A percentile compares a stretch with the other conserved stretches of the same genome.
Conservation (phyloP, 139 green algal species). For the Yamagishiella unicocca region DNA sequence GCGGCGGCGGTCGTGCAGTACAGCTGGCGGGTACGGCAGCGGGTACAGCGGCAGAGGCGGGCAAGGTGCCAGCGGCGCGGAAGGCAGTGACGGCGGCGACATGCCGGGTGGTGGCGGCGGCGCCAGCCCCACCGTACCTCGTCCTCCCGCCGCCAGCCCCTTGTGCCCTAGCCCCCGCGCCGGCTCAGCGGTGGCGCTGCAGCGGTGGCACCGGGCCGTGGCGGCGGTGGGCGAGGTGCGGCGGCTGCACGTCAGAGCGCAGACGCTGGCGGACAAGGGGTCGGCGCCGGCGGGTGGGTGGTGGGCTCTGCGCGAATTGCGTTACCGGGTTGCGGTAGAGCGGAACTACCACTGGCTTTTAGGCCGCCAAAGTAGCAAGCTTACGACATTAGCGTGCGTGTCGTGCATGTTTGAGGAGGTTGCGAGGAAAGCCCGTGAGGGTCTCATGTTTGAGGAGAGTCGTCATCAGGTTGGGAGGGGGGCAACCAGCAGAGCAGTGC, state of each 20-base stretch:
- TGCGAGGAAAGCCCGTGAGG: too few relatives aligned
- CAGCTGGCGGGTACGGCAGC: not conserved
- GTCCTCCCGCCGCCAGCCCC: not conserved
- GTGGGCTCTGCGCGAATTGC: too few relatives aligned
- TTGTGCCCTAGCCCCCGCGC: not conserved
- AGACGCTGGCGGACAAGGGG: not conserved
- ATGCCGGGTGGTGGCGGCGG: not conserved
- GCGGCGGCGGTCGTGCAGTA: not conserved
- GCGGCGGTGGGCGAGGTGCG: conserved; percentile 16
- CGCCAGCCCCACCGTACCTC: not conserved
- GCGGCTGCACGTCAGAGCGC: not conserved
- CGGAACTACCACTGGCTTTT: too few relatives aligned
- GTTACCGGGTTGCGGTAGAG: too few relatives aligned
- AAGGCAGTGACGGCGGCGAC: not conserved
- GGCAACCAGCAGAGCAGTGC: too few relatives aligned
- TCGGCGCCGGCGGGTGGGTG: conserved; percentile 5
- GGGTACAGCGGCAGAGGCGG: not conserved
- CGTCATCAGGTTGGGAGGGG: too few relatives aligned
- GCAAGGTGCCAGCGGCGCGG: not conserved
- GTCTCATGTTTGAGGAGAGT: too few relatives aligned
- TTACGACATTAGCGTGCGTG: too few relatives aligned
- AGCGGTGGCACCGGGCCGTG: conserved; percentile 7
- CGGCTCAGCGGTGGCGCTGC: not conserved
- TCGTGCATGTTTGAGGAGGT: too few relatives aligned
- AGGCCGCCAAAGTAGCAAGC: too few relatives aligned